Evolutionary conservation across 306 rosid genomes (phyloP), one percentile per base, ranked within the genome.

Genomic region (Vigna mungo): DNA sequence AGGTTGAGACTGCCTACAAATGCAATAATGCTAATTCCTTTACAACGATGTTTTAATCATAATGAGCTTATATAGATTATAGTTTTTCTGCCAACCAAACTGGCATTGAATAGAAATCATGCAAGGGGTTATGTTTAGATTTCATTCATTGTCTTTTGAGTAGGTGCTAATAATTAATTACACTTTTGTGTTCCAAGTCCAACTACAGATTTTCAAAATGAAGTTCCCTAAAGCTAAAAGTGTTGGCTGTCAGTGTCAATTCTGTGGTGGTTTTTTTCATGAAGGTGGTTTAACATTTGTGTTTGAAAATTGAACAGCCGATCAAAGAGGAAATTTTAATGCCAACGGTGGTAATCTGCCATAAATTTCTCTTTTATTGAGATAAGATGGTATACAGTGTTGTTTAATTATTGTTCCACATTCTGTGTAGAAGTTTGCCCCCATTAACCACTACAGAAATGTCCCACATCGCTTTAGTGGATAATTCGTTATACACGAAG

Each of bases 31-130:
- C 47, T 48, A 14, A 32, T 47, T 80, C 80, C 93, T 91, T 91
- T 91, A 87, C 92, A 91, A 89, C 90, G 78, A 83, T 83, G 93
- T 83, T 80, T 78, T 84, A 86, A 86, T 78, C 51, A 86, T 81
- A 79, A 76, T 71, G 34, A 70, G 53, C 55, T 64, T 73, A 54
- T 73, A 54, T 69, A 71, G 68, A 61, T 32, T 70, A 62, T 63
- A 63, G 16, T 49, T 68, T 80, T 66, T 79, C 51, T 43, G 83
- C 84, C 80, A 77, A 75, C 82, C 65, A 64, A 84, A 56, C 82
- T 43, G 10, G 63, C 77, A 76, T 60, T 82, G 79, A 75, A 77
- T 81, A 64, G 72, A 65, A 82, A 84, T 79, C 77, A 84, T 84
- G 88, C 86, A 74, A 59, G 36, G 58, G 72, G 68, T 75, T 80